Base-by-base conservation (phyloP, 2,329 filamentous ascomycete species). In the Thermochaetoides dissita region DNA sequence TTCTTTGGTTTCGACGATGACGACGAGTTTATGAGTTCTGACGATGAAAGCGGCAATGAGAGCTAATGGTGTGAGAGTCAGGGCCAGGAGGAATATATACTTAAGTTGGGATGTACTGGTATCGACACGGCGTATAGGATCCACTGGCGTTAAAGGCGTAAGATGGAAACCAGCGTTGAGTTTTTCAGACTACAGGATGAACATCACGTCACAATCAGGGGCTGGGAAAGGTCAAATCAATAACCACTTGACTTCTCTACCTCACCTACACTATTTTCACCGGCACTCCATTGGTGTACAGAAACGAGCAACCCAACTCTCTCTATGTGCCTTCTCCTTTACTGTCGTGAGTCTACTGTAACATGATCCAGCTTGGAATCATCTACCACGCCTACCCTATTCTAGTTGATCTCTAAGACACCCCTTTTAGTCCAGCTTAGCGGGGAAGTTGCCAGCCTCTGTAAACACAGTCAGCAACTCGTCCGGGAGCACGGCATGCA, bases 1-100 rank as follows among this genome's bases (percentile, higher is more conserved):
- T 84, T 87, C 55, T 82, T 80, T 52, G 83, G 82, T 0, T 89
- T 87, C 62, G 83, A 87, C 47, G 81, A 88, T 31, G 80, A 84
- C 41, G 81, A 87, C 37, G 79, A 84, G 53, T 81, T 80, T 48
- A 76, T 81, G 72, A 81, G 76, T 52, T 78, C 73, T 8, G 72
- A 74, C 40, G 73, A 79, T n/a, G 76, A 79, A 31, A 45, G 44
- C 9, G 63, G 65, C 6, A 59, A 64, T 28, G 53, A 46, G 7
- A 24, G 17, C 17, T 24, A 24, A 24, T 24, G 44, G 46, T 9
- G 49, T 47, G 39, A 51, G 43, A 46, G 48, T 30, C 50, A 40
- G 42, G 30, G 29, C 12, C 10, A 3, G 17, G 28, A 8, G 24
- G 29, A 12, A 8, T 7, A 8, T 32, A 11, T 17, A 10, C 11